Evolutionary conservation across 2,329 filamentous ascomycete species (phyloP).

Genomic region (Plectosphaerella cucumerina): DNA sequence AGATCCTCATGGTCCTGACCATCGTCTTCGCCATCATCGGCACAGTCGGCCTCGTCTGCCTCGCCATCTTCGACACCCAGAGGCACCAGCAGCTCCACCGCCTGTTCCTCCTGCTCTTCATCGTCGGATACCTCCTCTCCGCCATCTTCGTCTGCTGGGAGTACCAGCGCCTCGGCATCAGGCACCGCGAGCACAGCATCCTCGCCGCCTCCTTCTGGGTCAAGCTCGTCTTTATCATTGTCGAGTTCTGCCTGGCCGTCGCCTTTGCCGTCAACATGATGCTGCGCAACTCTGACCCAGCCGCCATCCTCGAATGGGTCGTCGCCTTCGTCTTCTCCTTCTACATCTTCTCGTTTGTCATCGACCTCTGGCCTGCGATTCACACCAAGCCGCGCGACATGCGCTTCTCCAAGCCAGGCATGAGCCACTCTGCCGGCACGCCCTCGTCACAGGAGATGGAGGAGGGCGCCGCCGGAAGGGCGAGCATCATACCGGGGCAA

Average conservation of each 20-base stretch:
- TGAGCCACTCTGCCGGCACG: background rate
- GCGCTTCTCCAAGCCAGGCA: slow-evolving; percentile 8
- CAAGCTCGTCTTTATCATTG: slow-evolving; percentile 78
- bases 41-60: slow-evolving; percentile 72
- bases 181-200: slow-evolving; percentile 66
- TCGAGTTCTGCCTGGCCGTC: slow-evolving; percentile 71
- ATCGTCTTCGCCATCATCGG: slow-evolving; percentile 71
- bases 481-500: background rate
- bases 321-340: slow-evolving; percentile 83
- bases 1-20: slow-evolving; percentile 54
- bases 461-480: background rate
- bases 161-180: slow-evolving; percentile 76
- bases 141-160: slow-evolving; percentile 88
- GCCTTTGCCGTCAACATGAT: slow-evolving; percentile 61
- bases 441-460: background rate
- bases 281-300: slow-evolving; percentile 52
- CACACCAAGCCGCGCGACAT: slow-evolving; percentile 43
- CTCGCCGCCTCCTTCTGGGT: slow-evolving; percentile 79
- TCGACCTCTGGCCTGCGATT: slow-evolving; percentile 81
- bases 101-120: slow-evolving; percentile 76
- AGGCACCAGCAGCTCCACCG: slow-evolving; percentile 65
- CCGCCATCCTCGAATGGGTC: slow-evolving; percentile 74
- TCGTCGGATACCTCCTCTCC: slow-evolving; percentile 78
- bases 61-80: slow-evolving; percentile 83
- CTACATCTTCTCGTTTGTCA: slow-evolving; percentile 80